Evolutionary conservation across 306 rosid genomes (phyloP).

Genomic region (Quercus alba): DNA sequence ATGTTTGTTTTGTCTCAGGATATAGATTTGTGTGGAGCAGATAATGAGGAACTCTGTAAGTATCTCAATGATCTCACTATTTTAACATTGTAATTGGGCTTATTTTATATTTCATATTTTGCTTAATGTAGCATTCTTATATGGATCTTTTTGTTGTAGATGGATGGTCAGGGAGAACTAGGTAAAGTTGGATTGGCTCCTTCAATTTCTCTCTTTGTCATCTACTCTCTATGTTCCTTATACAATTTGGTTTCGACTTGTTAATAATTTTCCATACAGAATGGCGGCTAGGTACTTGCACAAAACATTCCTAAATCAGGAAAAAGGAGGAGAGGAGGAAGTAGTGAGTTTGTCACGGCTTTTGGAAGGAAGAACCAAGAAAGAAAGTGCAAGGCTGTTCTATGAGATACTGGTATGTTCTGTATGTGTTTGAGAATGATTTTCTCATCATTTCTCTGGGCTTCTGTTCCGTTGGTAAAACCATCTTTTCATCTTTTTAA

Average conservation of each 20-base stretch:
- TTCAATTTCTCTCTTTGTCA: slow-evolving; percentile 13
- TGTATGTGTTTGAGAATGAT: slow-evolving; percentile 11
- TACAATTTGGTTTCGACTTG: slow-evolving; percentile 12
- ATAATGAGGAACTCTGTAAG: slow-evolving; percentile 38
- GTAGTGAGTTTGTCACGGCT: slow-evolving; percentile 46
- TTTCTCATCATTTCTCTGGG: neutral
- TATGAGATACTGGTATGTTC: slow-evolving; percentile 80
- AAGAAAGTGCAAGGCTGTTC: slow-evolving; percentile 70
- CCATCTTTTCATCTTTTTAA: neutral
- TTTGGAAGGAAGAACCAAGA: slow-evolving; percentile 38
- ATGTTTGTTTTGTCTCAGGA: slow-evolving; percentile 38
- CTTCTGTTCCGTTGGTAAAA: neutral
- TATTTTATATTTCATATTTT: slow-evolving; percentile 12
- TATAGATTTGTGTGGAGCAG: slow-evolving; percentile 28
- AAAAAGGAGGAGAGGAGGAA: slow-evolving; percentile 24
- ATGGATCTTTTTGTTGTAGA: slow-evolving; percentile 39
- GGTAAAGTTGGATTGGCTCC: slow-evolving; percentile 43
- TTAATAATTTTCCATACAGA: slow-evolving; percentile 39
- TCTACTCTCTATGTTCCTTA: slow-evolving; percentile 2
- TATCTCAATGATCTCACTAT: slow-evolving; percentile 22
- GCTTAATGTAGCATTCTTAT: slow-evolving; percentile 20
- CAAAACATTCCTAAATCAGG: slow-evolving; percentile 30
- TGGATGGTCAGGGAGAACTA: slow-evolving; percentile 75
- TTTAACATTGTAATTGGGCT: neutral
- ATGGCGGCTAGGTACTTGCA: slow-evolving; percentile 50